Percentiles rank a stretch among this genome's conserved stretches.
Evolutionary conservation across 768 basidiomycete genomes (phyloP).

Genomic region (Suillus lakei): DNA sequence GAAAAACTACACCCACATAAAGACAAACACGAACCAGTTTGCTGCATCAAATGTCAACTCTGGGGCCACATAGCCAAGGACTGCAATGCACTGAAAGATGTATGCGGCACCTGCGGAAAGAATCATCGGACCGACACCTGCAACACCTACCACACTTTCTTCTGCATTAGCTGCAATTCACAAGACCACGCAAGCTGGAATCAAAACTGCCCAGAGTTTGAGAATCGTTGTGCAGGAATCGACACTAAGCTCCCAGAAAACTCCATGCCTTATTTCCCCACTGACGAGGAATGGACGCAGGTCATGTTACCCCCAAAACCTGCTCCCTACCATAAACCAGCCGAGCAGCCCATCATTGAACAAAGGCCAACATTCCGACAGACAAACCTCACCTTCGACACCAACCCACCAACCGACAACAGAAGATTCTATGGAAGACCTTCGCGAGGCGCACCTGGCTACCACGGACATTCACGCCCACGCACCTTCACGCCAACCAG

Average conservation of each 20-base stretch:
- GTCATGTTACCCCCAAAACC: slow-evolving; percentile 9
- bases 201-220: neutral
- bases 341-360: accelerated
- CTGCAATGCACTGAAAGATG: neutral
- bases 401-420: neutral
- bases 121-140: neutral
- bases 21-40: neutral
- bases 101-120: neutral
- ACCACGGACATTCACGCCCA: neutral
- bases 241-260: slow-evolving; percentile 20
- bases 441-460: accelerated
- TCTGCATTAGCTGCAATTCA: neutral
- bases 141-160: accelerated
- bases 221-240: neutral
- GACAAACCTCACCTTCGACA: neutral
- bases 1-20: neutral
- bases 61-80: neutral
- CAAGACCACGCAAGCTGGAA: slow-evolving; percentile 11
- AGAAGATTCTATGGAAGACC: neutral
- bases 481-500: neutral
- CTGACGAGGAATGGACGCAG: slow-evolving; percentile 19
- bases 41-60: neutral
- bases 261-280: slow-evolving; percentile 22
- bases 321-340: slow-evolving; percentile 13
- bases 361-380: neutral